A percentile compares a stretch with the other conserved stretches of the same genome.
phyloP scores from a whole-genome alignment of 1,284 basidiomycete species.

The Sporisorium exsertum region DNA sequence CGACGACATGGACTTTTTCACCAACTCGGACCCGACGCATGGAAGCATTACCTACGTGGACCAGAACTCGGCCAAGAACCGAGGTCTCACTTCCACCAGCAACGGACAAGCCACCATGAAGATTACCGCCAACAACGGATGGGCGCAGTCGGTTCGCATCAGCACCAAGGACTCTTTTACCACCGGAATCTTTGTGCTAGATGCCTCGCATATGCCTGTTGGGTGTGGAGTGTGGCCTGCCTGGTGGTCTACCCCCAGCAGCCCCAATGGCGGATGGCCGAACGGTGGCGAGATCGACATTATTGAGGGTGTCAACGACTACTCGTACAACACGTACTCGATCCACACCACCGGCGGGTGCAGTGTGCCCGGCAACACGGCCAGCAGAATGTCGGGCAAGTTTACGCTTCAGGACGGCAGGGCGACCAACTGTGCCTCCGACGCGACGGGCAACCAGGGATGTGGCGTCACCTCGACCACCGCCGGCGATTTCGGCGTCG shows the following conservation, averaged over 20 bases:
- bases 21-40: conserved; percentile 50
- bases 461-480: conserved; percentile 75
- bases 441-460: conserved; percentile 75
- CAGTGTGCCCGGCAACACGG: conserved; percentile 21
- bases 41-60: conserved; percentile 53
- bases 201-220: conserved; percentile 58
- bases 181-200: conserved; percentile 56
- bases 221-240: conserved; percentile 66
- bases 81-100: conserved; percentile 42
- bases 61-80: conserved; percentile 21
- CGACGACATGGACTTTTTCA: conserved; percentile 57
- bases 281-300: conserved; percentile 64
- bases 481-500: conserved; percentile 73
- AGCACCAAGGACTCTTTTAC: conserved; percentile 55
- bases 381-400: conserved; percentile 36
- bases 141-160: conserved; percentile 52
- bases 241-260: conserved; percentile 59
- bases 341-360: conserved; percentile 57
- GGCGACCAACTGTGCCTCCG: conserved; percentile 74
- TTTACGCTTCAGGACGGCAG: conserved; percentile 44
- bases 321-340: conserved; percentile 53
- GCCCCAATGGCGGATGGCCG: conserved; percentile 52
- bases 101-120: conserved; percentile 49
- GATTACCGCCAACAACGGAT: conserved; percentile 39
- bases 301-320: conserved; percentile 61